These are phyloP conservation scores for Ogataea dorogensis DNA, from an alignment of 805 yeast species.

Conservation along the genomic window DNA sequence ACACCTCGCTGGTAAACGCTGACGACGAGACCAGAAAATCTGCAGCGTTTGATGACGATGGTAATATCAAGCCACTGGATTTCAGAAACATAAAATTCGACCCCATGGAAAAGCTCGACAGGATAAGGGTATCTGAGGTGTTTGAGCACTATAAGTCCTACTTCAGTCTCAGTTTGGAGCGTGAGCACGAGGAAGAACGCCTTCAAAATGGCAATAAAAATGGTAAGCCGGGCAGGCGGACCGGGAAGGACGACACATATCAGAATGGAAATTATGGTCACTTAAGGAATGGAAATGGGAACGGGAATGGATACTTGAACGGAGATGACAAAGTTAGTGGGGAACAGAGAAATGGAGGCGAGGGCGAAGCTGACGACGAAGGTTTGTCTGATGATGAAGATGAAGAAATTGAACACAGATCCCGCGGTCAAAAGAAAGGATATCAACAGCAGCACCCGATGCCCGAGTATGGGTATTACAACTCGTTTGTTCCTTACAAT, in stretches of 20 bases:
- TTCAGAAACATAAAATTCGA: conserved; percentile 32
- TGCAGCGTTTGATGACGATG: conserved; percentile 33
- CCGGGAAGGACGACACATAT: conserved; percentile 21
- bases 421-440: conserved; percentile 8
- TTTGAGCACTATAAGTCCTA: conserved; percentile 21
- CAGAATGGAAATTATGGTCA: conserved; percentile 20
- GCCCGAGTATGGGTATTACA: conserved; percentile 18
- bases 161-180: conserved; percentile 9
- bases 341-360: not conserved
- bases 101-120: conserved; percentile 32
- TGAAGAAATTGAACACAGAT: conserved; percentile 12
- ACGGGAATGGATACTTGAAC: conserved; percentile 22
- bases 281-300: conserved; percentile 26
- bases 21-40: conserved; percentile 32
- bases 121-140: conserved; percentile 30
- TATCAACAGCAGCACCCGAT: conserved; percentile 6
- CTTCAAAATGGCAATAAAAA: conserved; percentile 4
- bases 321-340: conserved; percentile 17
- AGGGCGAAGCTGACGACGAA: not conserved
- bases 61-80: conserved; percentile 34
- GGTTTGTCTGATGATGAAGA: conserved; percentile 17
- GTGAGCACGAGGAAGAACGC: conserved; percentile 15
- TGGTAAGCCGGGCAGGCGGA: conserved; percentile 18
- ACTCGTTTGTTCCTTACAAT: conserved; percentile 16
- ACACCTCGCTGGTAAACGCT: conserved; percentile 37